Evolutionary conservation across 768 basidiomycete species (phyloP).

Genomic region (Mycena vulgaris): DNA sequence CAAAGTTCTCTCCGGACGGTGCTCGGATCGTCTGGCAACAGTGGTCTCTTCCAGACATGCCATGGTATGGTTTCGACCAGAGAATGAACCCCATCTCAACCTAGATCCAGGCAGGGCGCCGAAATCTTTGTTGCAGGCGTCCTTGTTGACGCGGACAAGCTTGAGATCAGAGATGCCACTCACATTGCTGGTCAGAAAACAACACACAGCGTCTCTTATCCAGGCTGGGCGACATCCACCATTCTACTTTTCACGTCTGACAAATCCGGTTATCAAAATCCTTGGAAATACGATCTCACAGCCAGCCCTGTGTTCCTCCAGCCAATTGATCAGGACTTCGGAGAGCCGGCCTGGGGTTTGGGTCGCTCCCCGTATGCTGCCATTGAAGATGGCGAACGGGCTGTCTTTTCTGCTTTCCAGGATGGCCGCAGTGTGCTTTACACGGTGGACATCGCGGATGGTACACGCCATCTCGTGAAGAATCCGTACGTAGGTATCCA

Average conservation of each 20-base stretch:
- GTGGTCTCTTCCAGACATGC: slow-evolving; percentile 73
- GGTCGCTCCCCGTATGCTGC: slow-evolving; percentile 65
- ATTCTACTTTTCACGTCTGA: slow-evolving; percentile 77
- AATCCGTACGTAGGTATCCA: slow-evolving; percentile 61
- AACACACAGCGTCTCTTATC: slow-evolving; percentile 69
- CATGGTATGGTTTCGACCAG: slow-evolving; percentile 59
- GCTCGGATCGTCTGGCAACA: slow-evolving; percentile 71
- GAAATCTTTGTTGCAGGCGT: slow-evolving; percentile 70
- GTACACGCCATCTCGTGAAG: slow-evolving; percentile 50
- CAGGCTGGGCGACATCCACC: slow-evolving; percentile 71
- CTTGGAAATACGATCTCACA: slow-evolving; percentile 67
- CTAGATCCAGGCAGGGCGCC: slow-evolving; percentile 60
- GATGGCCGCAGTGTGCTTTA: slow-evolving; percentile 59
- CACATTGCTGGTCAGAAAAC: slow-evolving; percentile 67
- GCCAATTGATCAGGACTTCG: slow-evolving; percentile 72
- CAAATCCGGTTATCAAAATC: slow-evolving; percentile 77
- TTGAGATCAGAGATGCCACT: slow-evolving; percentile 54
- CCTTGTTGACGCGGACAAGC: slow-evolving; percentile 43
- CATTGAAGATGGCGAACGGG: slow-evolving; percentile 54
- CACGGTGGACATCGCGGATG: slow-evolving; percentile 52
- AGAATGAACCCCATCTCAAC: neutral
- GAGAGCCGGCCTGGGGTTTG: slow-evolving; percentile 70
- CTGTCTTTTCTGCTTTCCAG: slow-evolving; percentile 56
- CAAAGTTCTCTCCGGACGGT: slow-evolving; percentile 74
- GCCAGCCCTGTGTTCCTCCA: slow-evolving; percentile 57